Percentiles rank a stretch among this genome's conserved stretches.
Conservation (phyloP, 2,329 filamentous ascomycete species). For the Nigrograna mackinnonii region DNA sequence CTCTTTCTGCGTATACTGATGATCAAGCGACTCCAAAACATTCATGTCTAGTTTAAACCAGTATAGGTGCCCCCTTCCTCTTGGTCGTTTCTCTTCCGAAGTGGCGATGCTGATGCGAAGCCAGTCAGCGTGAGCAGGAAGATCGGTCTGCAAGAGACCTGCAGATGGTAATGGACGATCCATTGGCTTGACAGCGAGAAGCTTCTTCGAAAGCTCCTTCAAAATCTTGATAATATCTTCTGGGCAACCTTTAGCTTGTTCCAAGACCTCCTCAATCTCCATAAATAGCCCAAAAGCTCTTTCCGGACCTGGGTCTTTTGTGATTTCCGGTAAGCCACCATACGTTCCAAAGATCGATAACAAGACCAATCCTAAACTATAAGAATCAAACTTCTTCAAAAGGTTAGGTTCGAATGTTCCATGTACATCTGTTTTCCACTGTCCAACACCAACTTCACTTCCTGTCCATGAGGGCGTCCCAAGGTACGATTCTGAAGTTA, state of each 20-base stretch:
- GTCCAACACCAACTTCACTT: slow-evolving; percentile 1
- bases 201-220: neutral
- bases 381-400: neutral
- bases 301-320: neutral
- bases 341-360: neutral
- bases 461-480: neutral
- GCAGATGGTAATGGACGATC: neutral
- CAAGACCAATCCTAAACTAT: neutral
- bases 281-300: neutral
- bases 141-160: neutral
- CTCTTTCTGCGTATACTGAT: neutral
- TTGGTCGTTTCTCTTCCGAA: neutral
- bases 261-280: neutral
- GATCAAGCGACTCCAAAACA: slow-evolving; percentile 1
- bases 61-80: neutral
- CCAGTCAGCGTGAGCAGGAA: neutral
- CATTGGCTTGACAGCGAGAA: neutral
- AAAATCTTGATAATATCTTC: neutral
- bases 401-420: neutral
- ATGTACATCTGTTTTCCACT: neutral
- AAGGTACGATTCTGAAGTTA: neutral
- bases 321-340: neutral
- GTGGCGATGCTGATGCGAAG: neutral
- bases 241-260: neutral
- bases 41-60: slow-evolving; percentile 4